phyloP scores from a whole-genome alignment of 129 eudicot genomes.

The Daucus carota region DH1_v3.0 NC_030387.2:25499501-25500000 shows the following conservation, averaged over 20 bases:
- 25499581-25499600: too few relatives aligned
- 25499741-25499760: slow-evolving; percentile 5
- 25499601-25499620: too few relatives aligned
- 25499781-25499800: slow-evolving; percentile 1
- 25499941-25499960: not conserved
- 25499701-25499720: too few relatives aligned
- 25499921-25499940: slow-evolving; percentile 29
- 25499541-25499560: too few relatives aligned
- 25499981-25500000: slow-evolving; percentile 14
- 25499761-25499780: slow-evolving; percentile 18
- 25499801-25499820: not conserved
- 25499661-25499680: too few relatives aligned
- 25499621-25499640: too few relatives aligned
- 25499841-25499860: slow-evolving; percentile 18
- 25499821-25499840: slow-evolving; percentile 16
- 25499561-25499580: too few relatives aligned
- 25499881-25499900: slow-evolving; percentile 22
- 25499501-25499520: too few relatives aligned
- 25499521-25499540: too few relatives aligned
- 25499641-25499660: too few relatives aligned
- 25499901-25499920: slow-evolving; percentile 40
- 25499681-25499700: too few relatives aligned
- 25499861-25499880: slow-evolving; percentile 24
- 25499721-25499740: not conserved
- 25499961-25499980: slow-evolving; percentile 26